These are phyloP conservation scores for Aquilaria yunnanensis DNA, from an alignment of 345 rosid genomes.

Conservation along the genomic window DNA sequence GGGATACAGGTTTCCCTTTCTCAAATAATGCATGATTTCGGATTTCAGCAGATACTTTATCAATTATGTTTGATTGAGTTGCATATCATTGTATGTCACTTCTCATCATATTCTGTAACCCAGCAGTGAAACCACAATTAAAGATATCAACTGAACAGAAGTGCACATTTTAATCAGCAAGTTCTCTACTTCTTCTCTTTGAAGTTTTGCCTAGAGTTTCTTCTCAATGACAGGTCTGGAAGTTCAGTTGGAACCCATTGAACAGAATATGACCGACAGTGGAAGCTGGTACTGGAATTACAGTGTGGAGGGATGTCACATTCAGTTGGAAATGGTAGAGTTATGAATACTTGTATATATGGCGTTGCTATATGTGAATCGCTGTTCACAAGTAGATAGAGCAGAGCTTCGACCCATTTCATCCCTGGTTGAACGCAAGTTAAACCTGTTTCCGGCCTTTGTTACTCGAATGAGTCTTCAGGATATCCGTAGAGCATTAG, in stretches of 20 bases:
- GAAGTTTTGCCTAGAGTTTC: background rate
- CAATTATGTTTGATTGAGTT: background rate
- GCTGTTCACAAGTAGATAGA: constrained; percentile 32
- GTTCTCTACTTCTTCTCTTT: too few species aligned
- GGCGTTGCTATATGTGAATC: constrained; percentile 34
- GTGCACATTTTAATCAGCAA: too few species aligned
- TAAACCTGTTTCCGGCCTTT: constrained; percentile 25
- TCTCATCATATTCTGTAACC: background rate
- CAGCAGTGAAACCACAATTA: background rate
- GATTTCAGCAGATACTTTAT: background rate
- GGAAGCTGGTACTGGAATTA: constrained; percentile 96
- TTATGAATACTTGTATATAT: constrained; percentile 15
- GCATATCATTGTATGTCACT: too few species aligned
- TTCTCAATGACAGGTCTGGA: constrained; percentile 36
- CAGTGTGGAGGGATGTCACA: constrained; percentile 47
- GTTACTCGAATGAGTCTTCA: too few species aligned
- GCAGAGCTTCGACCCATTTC: constrained; percentile 4
- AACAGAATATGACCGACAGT: constrained; percentile 38
- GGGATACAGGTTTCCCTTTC: constrained; percentile 44
- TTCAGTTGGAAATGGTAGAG: constrained; percentile 53
- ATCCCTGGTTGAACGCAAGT: constrained; percentile 50
- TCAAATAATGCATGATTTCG: background rate
- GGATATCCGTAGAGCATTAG: too few species aligned
- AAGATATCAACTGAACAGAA: too few species aligned
- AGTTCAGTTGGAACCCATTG: constrained; percentile 46